Conservation (phyloP, 2,329 filamentous ascomycete genomes). For the Diaporthe sp. region DNA sequence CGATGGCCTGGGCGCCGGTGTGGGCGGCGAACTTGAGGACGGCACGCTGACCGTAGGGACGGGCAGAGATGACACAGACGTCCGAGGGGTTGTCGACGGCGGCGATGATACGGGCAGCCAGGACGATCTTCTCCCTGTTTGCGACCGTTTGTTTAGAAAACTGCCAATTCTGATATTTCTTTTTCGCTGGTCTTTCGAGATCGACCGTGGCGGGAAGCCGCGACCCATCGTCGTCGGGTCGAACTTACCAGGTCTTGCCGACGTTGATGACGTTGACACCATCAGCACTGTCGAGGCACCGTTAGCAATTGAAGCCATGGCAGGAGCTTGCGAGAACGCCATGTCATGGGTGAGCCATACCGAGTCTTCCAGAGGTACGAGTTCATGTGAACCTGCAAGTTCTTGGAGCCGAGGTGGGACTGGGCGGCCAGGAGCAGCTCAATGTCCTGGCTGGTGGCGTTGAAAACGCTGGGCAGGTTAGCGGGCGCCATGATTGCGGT, state of each 20-base stretch:
- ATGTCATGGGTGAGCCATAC: slow-evolving; percentile 22
- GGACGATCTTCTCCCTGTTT: slow-evolving; percentile 97
- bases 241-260: slow-evolving; percentile 96
- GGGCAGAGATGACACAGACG: slow-evolving; percentile 98
- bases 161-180: background rate
- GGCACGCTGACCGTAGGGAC: slow-evolving; percentile 99
- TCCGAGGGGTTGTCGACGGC: slow-evolving; percentile 99
- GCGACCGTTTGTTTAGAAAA: slow-evolving; percentile 10
- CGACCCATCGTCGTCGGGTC: slow-evolving; percentile 2
- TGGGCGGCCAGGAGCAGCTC: slow-evolving; percentile 99
- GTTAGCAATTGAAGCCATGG: slow-evolving; percentile 28
- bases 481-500: slow-evolving; percentile 82
- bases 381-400: slow-evolving; percentile 99
- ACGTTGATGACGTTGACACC: slow-evolving; percentile 99
- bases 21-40: slow-evolving; percentile 99
- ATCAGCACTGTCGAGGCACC: slow-evolving; percentile 80
- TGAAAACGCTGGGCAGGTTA: slow-evolving; percentile 95
- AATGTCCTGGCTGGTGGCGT: slow-evolving; percentile 97
- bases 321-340: background rate
- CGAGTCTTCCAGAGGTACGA: slow-evolving; percentile 95
- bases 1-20: slow-evolving; percentile 97
- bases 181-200: background rate
- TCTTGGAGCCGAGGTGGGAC: slow-evolving; percentile 97
- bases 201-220: background rate
- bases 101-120: slow-evolving; percentile 98